Base-by-base conservation (phyloP, 2,329 filamentous ascomycete genomes). In the Colletotrichum salicis region DNA sequence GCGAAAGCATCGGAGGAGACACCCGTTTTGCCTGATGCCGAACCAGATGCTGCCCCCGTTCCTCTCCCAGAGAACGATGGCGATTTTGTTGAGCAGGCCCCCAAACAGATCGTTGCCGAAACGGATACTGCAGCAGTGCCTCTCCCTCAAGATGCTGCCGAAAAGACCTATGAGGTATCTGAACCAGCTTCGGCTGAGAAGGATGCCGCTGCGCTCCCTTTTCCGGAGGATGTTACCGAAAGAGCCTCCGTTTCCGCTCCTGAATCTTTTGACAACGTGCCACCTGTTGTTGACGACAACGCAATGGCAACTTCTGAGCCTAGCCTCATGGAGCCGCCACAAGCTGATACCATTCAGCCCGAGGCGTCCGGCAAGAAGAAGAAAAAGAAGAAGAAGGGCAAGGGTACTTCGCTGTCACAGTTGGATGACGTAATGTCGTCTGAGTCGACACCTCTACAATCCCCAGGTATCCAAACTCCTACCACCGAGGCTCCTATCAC, bases 341-440 rank as follows among this genome's bases (percentile, higher is more conserved):
- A 52, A 8, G 67, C 73, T 13, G 69, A 73, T 19, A 37, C 54
- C 59, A 45, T 48, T 4, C 60, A 71, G 37, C 57, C 64, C 12
- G 74, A 74, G 24, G 59, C 61, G 27, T 63, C 66, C 29, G 70
- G 61, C 15, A 79, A 76, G 63, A 74, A 77, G 35, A 76, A 75
- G 71, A 76, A 78, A 65, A 77, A 77, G 57, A 75, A 74, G 58
- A 76, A 73, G 73, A 76, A 72, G 71, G 71, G 62, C 29, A 73
- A 71, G 64, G 56, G 67, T 27, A 31, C 35, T 1, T 69, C 51
- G 1, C 29, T 61, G 1, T 56, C 71, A 8, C 64, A 67, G 63
- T 52, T 56, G 48, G 69, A 71, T 3, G 55, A 69, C 29, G 11
- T 52, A 1, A 13, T 64, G 19, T 19, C 59, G 22, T 31, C 41